Conservation (phyloP, 2,329 filamentous ascomycete species). For the Allantophomopsis lycopodina region DNA sequence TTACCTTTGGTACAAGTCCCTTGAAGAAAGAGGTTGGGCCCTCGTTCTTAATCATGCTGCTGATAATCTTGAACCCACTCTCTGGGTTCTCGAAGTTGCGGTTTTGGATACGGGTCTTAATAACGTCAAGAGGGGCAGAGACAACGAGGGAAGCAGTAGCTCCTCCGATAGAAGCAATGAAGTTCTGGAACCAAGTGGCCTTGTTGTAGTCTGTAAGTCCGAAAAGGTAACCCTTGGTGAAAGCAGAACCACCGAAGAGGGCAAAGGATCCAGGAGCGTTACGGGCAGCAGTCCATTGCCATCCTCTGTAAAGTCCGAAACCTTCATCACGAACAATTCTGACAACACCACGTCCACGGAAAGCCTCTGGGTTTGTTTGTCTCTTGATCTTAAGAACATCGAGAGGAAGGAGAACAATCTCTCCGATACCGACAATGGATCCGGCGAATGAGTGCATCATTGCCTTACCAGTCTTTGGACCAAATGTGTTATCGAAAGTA, state of each 20-base stretch:
- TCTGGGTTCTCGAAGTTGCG: conserved; percentile 97
- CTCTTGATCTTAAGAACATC: conserved; percentile 99
- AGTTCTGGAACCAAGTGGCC: conserved; percentile 91
- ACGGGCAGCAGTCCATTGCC: conserved; percentile 93
- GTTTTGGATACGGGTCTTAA: conserved; percentile 98
- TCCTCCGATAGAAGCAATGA: conserved; percentile 88
- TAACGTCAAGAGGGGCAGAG: conserved; percentile 90
- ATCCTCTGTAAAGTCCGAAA: conserved; percentile 88
- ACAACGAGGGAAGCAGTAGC: conserved; percentile 91
- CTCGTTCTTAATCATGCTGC: conserved; percentile 88
- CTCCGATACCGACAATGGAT: conserved; percentile 89
- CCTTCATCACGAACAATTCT: conserved; percentile 88
- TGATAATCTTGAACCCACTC: conserved; percentile 80
- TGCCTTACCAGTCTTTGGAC: conserved; percentile 94
- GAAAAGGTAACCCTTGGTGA: conserved; percentile 95
- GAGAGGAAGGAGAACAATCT: conserved; percentile 87
- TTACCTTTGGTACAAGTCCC: conserved; percentile 79
- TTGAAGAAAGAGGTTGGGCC: conserved; percentile 88
- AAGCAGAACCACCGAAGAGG: conserved; percentile 92
- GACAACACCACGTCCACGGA: conserved; percentile 83
- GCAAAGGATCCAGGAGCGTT: conserved; percentile 97
- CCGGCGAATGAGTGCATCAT: conserved; percentile 96
- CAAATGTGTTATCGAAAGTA: conserved; percentile 79
- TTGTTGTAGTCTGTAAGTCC: conserved; percentile 87
- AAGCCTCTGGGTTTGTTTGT: conserved; percentile 97